Base-by-base conservation (phyloP, 495 filamentous ascomycete genomes). In the Aspergillus conjunctus region DNA sequence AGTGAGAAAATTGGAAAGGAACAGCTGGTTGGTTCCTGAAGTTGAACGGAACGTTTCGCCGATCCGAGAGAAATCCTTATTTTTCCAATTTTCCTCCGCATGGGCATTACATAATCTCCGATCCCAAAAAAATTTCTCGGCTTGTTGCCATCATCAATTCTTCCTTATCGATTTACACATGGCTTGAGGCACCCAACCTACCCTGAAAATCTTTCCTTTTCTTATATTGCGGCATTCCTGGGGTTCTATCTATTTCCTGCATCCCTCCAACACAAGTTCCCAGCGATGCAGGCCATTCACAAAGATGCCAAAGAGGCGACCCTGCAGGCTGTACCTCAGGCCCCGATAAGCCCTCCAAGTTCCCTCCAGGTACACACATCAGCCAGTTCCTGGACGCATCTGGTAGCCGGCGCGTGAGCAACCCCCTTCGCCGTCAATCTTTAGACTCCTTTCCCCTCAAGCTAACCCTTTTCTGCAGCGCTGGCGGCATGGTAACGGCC, bases 401-500 rank as follows among this genome's bases (percentile, higher is more conserved):
- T 95, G 58, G 81, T 95, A 59, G 92, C 92, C 33, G 92, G 92
- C 80, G 92, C 87, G 91, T 93, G 82, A 73, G 85, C 78, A 54
- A 53, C 41, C 46, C 43, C 18, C 15, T 7, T 52, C 48, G 32
- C 15, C 10, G 20, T 44, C 43, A 59, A 32, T 43, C 30, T 3
- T 26, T 12, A 41, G 41, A 20, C 21, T 12, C 46, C 17, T 7
- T 8, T 7, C 8, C 20, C 4, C 26, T 26, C 26, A 26, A 9
- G 41, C 32, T 54, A 15, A 63, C 37, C n/a, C 4, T 3, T 17
- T 34, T 4, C 17, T 18, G 56, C 64, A 95, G 92, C 51, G 79
- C 88, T 41, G 92, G 92, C 56, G 92, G 92, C 56, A 91, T 96
- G 85, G 90, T 90, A 37, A 87, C 92, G 12, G 88, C 92, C 9